Evolutionary conservation across 2,329 filamentous ascomycete species (phyloP).

Genomic region (Fusarium globosum): DNA sequence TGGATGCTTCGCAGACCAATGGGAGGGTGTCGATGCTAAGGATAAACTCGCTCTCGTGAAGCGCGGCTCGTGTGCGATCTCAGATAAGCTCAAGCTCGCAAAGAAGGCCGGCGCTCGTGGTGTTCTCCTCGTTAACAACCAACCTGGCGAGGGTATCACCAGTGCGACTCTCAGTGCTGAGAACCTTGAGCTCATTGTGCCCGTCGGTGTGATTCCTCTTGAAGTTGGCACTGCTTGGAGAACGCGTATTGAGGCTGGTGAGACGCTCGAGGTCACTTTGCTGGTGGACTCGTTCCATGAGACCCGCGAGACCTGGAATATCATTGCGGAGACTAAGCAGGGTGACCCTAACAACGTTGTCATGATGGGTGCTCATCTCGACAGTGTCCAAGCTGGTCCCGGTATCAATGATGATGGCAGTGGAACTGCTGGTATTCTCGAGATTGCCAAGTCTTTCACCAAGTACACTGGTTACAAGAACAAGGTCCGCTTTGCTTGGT

Average conservation of each 20-base stretch:
- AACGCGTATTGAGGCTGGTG: slow-evolving; percentile 47
- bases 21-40: slow-evolving; percentile 56
- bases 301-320: slow-evolving; percentile 53
- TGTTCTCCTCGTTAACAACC: slow-evolving; percentile 72
- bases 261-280: slow-evolving; percentile 50
- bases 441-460: slow-evolving; percentile 52
- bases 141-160: slow-evolving; percentile 55
- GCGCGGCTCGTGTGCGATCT: slow-evolving; percentile 56
- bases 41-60: slow-evolving; percentile 59
- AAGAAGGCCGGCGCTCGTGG: slow-evolving; percentile 55
- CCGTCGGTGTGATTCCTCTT: slow-evolving; percentile 51
- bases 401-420: slow-evolving; percentile 57
- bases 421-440: slow-evolving; percentile 53
- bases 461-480: slow-evolving; percentile 55
- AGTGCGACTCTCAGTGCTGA: slow-evolving; percentile 64
- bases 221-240: slow-evolving; percentile 53
- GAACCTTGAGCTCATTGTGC: slow-evolving; percentile 50
- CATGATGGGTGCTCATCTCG: slow-evolving; percentile 56
- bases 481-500: slow-evolving; percentile 58
- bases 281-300: slow-evolving; percentile 53
- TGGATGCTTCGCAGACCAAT: slow-evolving; percentile 57
- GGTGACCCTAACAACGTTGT: slow-evolving; percentile 57
- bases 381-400: slow-evolving; percentile 54
- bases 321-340: slow-evolving; percentile 57
- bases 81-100: slow-evolving; percentile 58